Conservation (phyloP, 1,139 yeast genomes). For the Hanseniaspora sp. region DNA sequence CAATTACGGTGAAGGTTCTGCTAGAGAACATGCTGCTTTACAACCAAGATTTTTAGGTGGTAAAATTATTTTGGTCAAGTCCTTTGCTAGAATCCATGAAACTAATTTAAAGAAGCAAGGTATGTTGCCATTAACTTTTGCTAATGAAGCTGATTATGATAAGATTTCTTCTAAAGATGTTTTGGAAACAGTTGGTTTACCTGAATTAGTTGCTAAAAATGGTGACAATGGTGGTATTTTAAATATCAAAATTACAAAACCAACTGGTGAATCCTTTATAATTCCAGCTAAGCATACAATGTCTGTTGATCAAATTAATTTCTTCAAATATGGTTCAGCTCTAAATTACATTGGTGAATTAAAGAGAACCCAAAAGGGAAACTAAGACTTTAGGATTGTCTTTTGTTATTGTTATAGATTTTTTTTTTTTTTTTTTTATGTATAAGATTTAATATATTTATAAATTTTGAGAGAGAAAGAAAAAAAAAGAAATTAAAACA, state of each 20-base stretch:
- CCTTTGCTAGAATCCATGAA: conserved; percentile 92
- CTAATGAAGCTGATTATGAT: conserved; percentile 81
- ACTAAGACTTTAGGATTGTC: not conserved
- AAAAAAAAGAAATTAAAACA: no score
- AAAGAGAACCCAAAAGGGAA: conserved; percentile 25
- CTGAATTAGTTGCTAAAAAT: conserved; percentile 64
- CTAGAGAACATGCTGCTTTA: conserved; percentile 96
- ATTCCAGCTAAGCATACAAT: conserved; percentile 82
- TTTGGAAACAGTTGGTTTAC: conserved; percentile 64
- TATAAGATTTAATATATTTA: not conserved
- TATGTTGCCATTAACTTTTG: conserved; percentile 86
- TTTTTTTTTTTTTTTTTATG: not conserved
- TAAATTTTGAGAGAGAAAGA: not conserved
- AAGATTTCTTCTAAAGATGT: conserved; percentile 63
- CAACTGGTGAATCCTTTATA: conserved; percentile 56
- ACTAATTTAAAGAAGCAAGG: conserved; percentile 94
- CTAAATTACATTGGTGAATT: conserved; percentile 79
- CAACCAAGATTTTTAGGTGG: conserved; percentile 94
- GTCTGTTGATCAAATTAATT: conserved; percentile 91
- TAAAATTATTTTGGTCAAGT: conserved; percentile 73
- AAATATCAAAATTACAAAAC: conserved; percentile 61
- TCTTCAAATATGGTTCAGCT: conserved; percentile 95
- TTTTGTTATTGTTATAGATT: not conserved
- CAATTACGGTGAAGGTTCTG: conserved; percentile 97
- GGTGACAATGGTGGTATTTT: conserved; percentile 83